Percentiles rank a stretch among this genome's conserved stretches.
phyloP scores from a whole-genome alignment of 805 yeast species.

The Zygosaccharomyces lentus region DNA sequence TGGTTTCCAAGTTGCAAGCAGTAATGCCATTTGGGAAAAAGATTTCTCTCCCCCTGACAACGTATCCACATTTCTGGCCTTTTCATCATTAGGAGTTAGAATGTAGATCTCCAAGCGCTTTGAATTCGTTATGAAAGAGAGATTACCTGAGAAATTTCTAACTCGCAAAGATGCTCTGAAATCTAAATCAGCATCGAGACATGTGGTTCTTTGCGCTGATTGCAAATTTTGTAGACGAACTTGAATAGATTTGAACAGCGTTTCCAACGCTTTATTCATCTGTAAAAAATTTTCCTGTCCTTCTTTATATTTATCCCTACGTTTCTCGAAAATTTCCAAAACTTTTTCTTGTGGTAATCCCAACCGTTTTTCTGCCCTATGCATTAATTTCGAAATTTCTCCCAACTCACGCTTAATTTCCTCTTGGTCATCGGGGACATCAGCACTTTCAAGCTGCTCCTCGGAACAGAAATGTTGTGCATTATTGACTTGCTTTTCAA shows the following conservation, averaged over 20 bases:
- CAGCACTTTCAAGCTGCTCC: conserved; percentile 42
- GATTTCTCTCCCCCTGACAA: conserved; percentile 97
- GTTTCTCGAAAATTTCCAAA: conserved; percentile 42
- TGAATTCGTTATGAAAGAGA: conserved; percentile 56
- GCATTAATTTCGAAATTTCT: conserved; percentile 43
- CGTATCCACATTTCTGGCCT: conserved; percentile 68
- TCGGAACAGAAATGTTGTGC: conserved; percentile 45
- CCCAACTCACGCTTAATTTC: conserved; percentile 48
- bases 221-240: conserved; percentile 43
- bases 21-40: conserved; percentile 81
- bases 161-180: conserved; percentile 57
- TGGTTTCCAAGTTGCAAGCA: conserved; percentile 87
- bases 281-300: conserved; percentile 40
- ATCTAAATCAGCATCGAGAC: conserved; percentile 47
- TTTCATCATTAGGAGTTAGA: conserved; percentile 54
- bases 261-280: conserved; percentile 35
- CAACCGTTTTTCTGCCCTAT: conserved; percentile 47
- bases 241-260: conserved; percentile 37
- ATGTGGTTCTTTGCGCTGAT: conserved; percentile 39
- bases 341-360: conserved; percentile 58
- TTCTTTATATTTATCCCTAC: conserved; percentile 41
- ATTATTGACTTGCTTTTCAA: conserved; percentile 22
- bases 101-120: conserved; percentile 54
- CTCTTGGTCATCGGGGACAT: conserved; percentile 42
- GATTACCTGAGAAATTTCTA: conserved; percentile 70